phyloP scores from a whole-genome alignment of 108 stramenopile species.

The Cylindrotheca closterium region DNA sequence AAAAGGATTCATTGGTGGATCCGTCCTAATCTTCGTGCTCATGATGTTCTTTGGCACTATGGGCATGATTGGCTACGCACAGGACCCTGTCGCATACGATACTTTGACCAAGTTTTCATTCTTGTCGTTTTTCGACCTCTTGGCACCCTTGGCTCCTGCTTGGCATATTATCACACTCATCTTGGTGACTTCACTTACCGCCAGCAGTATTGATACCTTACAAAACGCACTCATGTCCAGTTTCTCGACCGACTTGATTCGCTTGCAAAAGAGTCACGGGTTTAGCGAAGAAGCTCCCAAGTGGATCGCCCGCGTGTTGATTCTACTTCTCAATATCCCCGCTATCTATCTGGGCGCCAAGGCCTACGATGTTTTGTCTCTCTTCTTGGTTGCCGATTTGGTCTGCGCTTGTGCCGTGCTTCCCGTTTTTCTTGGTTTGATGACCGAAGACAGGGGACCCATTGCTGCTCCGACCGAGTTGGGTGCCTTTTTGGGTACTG shows the following conservation, averaged over 20 bases:
- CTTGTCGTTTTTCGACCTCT: constrained; percentile 75
- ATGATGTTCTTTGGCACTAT: constrained; percentile 87
- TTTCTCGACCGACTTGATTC: constrained; percentile 54
- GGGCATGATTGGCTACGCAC: constrained; percentile 78
- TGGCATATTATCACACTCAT: constrained; percentile 72
- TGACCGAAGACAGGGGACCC: constrained; percentile 49
- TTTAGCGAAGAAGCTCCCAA: constrained; percentile 37
- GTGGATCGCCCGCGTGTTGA: constrained; percentile 43
- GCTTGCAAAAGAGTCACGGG: too few species aligned
- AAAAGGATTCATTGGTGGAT: constrained; percentile 61
- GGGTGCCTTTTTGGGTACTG: constrained; percentile 64
- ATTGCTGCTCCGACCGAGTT: constrained; percentile 73
- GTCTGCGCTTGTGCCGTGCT: constrained; percentile 71
- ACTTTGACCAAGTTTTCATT: constrained; percentile 57
- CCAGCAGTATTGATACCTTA: constrained; percentile 65
- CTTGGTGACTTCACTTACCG: constrained; percentile 63
- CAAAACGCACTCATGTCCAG: constrained; percentile 69
- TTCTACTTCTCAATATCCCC: constrained; percentile 61
- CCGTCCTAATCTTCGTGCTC: constrained; percentile 55
- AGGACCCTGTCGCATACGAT: constrained; percentile 60
- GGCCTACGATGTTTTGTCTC: constrained; percentile 58
- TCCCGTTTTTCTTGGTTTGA: constrained; percentile 68
- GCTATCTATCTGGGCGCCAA: constrained; percentile 62
- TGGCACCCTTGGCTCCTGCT: constrained; percentile 45
- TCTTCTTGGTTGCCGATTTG: constrained; percentile 81